phyloP scores from a whole-genome alignment of 441 rosid genomes.

The Capsella rubella region DNA sequence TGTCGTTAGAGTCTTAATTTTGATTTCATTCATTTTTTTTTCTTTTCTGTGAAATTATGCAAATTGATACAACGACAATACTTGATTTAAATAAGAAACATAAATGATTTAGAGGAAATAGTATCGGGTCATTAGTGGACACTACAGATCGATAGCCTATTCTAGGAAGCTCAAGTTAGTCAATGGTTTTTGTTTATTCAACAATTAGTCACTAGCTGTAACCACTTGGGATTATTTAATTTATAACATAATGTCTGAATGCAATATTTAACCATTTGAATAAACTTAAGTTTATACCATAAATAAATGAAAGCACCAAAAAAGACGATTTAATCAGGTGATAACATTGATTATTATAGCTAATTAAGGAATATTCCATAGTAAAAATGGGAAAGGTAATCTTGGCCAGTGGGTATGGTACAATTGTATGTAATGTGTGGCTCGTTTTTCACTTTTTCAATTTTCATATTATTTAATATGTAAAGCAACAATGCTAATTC shows the following conservation, averaged over 20 bases:
- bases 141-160: background rate
- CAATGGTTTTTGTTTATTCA: background rate
- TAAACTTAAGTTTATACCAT: background rate
- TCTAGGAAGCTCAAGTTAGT: constrained; percentile 18
- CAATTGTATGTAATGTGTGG: constrained; percentile 22
- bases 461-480: constrained; percentile 6
- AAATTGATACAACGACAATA: background rate
- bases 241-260: background rate
- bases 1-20: no score
- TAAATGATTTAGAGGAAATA: background rate
- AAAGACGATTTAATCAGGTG: constrained; percentile 10
- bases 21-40: background rate
- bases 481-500: constrained; percentile 12
- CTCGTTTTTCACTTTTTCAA: constrained; percentile 24
- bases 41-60: background rate
- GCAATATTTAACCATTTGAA: constrained; percentile 29
- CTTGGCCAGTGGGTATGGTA: constrained; percentile 4
- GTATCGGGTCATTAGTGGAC: background rate
- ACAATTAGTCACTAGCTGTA: background rate
- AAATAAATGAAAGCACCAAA: constrained; percentile 9
- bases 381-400: constrained; percentile 19
- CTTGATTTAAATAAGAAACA: background rate
- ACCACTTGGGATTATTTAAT: constrained; percentile 9
- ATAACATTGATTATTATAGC: constrained; percentile 15
- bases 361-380: constrained; percentile 37